Evolutionary conservation across 179 eudicot genomes (phyloP), one percentile per base, ranked within the genome.

Genomic region (Silene vulgaris): DNA sequence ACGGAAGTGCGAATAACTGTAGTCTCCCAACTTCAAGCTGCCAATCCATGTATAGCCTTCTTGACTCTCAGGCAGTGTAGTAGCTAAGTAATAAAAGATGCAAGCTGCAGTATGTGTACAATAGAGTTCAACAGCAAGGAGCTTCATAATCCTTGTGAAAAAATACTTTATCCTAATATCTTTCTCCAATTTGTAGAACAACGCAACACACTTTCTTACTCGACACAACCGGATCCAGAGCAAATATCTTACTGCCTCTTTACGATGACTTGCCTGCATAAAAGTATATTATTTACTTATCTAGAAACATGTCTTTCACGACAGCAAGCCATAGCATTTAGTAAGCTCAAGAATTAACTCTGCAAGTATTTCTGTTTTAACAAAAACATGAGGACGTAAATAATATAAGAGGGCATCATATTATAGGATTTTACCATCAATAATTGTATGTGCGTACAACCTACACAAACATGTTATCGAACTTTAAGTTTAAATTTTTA

Each of bases 61-160:
- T 83, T 90, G 74, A 65, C 79, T 78, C 59, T 80, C 78, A 37
- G 97, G 97, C 68, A 93, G 76, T 52, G 96, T 91, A 63, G 98
- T 93, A 56, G 98, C 97, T 76, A 93, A 77, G 74, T 84, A 91
- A 76, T 93, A 93, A 80, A 93, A 93, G 72, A 93, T 86, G 77
- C 98, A 93, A 4, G 98, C 98, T 61, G 96, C 98, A 32, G 98
- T 93, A 80, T 93, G 98, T n/a, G 98, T 93, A 74, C 97, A 93
- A 69, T 93, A 93, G 66, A 91, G 86, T 72, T 93, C 98, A 71
- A 91, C 98, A 30, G 75, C 80, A 32, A 93, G 83, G 78, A 93
- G 91, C 74, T 91, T 93, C 50, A 91, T 69, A 60, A 89, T 91
- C 85, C 97, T 84, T 17, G 97, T 84, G 68, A 93, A 90, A 65